Base-by-base conservation (phyloP, 2,329 filamentous ascomycete species). In the Penicillium sp. region DNA sequence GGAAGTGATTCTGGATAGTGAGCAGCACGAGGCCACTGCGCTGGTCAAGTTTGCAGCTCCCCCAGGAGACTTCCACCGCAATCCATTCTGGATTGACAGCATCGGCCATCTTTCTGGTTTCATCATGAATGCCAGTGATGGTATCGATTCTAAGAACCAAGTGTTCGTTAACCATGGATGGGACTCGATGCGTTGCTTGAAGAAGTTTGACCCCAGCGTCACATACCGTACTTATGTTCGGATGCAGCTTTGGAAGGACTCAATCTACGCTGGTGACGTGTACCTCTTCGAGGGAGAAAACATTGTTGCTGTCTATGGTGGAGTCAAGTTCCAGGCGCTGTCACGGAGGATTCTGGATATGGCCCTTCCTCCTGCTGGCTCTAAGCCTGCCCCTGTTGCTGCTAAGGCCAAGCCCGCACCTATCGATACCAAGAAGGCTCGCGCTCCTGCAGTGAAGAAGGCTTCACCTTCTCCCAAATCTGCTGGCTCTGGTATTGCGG, bases 91-190 rank as follows among this genome's bases (percentile, higher is more conserved):
- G 81, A 83, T 85, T 56, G 83, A 86, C 66, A 81, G 80, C 59
- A 74, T 84, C 59, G 80, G 79, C 57, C 83, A 85, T 68, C 76
- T 85, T 60, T 82, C 82, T 42, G 83, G 83, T 21, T 85, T 85
- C 70, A 84, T 84, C 51, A 82, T 85, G 74, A 86, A 86, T 59
- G 82, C 82, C 19, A 84, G 80, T 42, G 83, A 85, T 60, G 74
- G 83, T 8, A 78, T 84, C 26, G 83, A 86, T 65, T 84, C 82
- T 0, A 82, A 83, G 65, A 81, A 82, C 63, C 81, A 82, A 51
- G 83, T 86, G 57, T 86, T 84, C 70, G 83, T 87, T 60, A 86
- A 84, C 33, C 84, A 86, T 65, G 84, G 84, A 37, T 87, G 84
- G 84, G 80, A 80, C 49, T 82, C 80, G 3, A 82, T 87, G 77